These are phyloP conservation scores for Tuber calosporum DNA, from an alignment of 495 filamentous ascomycete genomes.

Conservation along the genomic window DNA sequence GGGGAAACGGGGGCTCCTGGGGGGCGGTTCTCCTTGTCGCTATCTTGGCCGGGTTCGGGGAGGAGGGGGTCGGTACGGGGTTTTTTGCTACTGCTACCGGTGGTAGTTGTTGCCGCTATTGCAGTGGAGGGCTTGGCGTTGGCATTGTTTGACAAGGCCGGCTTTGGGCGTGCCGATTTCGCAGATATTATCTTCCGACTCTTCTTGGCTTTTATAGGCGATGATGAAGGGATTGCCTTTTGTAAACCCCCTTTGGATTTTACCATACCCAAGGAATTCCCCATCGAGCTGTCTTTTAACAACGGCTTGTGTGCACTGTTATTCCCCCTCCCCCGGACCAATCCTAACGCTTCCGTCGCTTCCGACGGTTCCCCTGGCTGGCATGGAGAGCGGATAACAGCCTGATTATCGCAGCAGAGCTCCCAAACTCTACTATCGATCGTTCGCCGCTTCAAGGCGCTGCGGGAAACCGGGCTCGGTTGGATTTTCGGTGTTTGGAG, in stretches of 20 bases:
- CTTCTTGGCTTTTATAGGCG: constrained; percentile 30
- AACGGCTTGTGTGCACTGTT: background rate
- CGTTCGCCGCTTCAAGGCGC: constrained; percentile 22
- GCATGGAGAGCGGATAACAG: constrained; percentile 33
- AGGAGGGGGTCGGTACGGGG: background rate
- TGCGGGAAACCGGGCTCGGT: constrained; percentile 16
- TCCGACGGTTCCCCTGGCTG: constrained; percentile 30
- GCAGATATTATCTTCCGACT: constrained; percentile 24
- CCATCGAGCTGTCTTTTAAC: background rate
- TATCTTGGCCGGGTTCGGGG: constrained; percentile 30
- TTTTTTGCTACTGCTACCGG: background rate
- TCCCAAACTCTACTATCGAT: constrained; percentile 41
- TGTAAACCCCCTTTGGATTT: constrained; percentile 6
- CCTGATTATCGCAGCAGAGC: constrained; percentile 41
- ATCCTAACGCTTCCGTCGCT: constrained; percentile 34
- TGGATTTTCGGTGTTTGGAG: constrained; percentile 20
- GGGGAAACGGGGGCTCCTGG: constrained; percentile 39
- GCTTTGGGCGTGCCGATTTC: constrained; percentile 27
- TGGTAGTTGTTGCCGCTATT: background rate
- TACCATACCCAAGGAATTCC: background rate
- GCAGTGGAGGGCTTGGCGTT: constrained; percentile 3
- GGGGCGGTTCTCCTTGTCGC: constrained; percentile 39
- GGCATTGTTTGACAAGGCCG: background rate
- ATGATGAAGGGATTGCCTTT: constrained; percentile 14
- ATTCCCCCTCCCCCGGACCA: constrained; percentile 27